Percentiles rank a stretch among this genome's conserved stretches.
These are phyloP conservation scores for Lasiosphaeris hirsuta DNA, from an alignment of 495 filamentous ascomycete genomes.

Conservation along the genomic window DNA sequence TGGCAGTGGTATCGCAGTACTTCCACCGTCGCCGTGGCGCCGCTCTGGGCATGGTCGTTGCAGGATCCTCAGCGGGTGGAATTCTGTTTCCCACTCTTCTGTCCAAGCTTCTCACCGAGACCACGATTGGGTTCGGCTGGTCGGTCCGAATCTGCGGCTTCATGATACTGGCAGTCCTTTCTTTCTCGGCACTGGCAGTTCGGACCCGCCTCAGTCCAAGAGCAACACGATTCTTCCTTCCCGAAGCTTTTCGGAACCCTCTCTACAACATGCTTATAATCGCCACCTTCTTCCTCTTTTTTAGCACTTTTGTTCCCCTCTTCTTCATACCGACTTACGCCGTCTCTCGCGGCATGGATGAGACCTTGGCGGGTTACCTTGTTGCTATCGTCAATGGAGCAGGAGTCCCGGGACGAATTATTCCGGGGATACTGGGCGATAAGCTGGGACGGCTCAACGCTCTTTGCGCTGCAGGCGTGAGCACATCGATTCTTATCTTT, in stretches of 20 bases:
- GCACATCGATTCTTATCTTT: slow-evolving; percentile 41
- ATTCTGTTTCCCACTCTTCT: slow-evolving; percentile 48
- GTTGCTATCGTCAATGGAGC: slow-evolving; percentile 50
- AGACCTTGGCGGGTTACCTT: slow-evolving; percentile 45
- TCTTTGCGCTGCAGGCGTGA: slow-evolving; percentile 36
- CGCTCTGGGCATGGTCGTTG: slow-evolving; percentile 53
- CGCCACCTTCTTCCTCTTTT: slow-evolving; percentile 40
- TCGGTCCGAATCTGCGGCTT: slow-evolving; percentile 57
- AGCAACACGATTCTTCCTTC: slow-evolving; percentile 40
- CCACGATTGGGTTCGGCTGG: slow-evolving; percentile 56
- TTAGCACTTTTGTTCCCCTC: slow-evolving; percentile 55
- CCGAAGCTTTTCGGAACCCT: slow-evolving; percentile 37
- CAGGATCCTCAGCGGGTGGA: slow-evolving; percentile 57
- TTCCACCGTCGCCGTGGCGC: slow-evolving; percentile 52
- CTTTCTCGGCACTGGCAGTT: slow-evolving; percentile 41
- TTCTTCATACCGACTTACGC: slow-evolving; percentile 58
- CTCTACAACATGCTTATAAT: slow-evolving; percentile 37
- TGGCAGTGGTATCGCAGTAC: slow-evolving; percentile 52
- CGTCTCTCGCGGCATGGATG: slow-evolving; percentile 42
- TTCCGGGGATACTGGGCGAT: slow-evolving; percentile 55
- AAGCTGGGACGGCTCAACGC: slow-evolving; percentile 51
- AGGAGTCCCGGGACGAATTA: slow-evolving; percentile 56
- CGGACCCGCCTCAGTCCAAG: slow-evolving; percentile 45
- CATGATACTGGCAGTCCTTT: slow-evolving; percentile 47
- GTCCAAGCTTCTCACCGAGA: slow-evolving; percentile 38